Evolutionary conservation across 805 yeast species (phyloP), one percentile per base, ranked within the genome.

Genomic region (Cyberlindnera japonica): DNA sequence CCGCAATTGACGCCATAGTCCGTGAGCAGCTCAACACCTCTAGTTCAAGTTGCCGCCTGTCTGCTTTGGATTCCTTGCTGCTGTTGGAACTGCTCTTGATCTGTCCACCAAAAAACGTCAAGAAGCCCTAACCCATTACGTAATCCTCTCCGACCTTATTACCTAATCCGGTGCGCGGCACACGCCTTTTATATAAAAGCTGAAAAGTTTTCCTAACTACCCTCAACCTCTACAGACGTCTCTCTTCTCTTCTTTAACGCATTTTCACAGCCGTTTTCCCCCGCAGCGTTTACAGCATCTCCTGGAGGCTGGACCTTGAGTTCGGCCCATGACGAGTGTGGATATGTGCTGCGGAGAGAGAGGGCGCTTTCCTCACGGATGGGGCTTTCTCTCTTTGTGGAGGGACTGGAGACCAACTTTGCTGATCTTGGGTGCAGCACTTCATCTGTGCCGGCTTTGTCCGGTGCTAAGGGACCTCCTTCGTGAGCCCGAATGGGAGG

Each of bases 391-490:
- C 43, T 43, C 48, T 41, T 41, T 36, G 38, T 51, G 65, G 67
- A 61, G 72, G 81, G 73, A 68, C 81, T 76, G 83, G 77, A 79
- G 83, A 79, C 51, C 45, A 72, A 52, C 63, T 55, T 62, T 59
- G 74, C 66, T 64, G 75, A 70, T 79, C 85, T 79, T 72, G 85
- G 85, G 85, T 79, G 84, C 84, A 75, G 79, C 76, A 69, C 63
- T 68, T 70, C 81, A 75, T 76, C 67, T 67, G 76, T 62, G 64
- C 63, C 58, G 55, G 58, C 65, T 64, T 59, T 55, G 59, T 54
- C 54, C 69, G 65, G 62, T 62, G 63, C 79, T 75, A 75, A 77
- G 80, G 82, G 78, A 59, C 66, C 71, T 68, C 83, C 83, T 79
- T 79, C 82, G 83, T 77, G 83, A 70, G 70, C 79, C 81, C 81